Conservation (phyloP, 129 eudicot species). For the Tagetes patula region DNA sequence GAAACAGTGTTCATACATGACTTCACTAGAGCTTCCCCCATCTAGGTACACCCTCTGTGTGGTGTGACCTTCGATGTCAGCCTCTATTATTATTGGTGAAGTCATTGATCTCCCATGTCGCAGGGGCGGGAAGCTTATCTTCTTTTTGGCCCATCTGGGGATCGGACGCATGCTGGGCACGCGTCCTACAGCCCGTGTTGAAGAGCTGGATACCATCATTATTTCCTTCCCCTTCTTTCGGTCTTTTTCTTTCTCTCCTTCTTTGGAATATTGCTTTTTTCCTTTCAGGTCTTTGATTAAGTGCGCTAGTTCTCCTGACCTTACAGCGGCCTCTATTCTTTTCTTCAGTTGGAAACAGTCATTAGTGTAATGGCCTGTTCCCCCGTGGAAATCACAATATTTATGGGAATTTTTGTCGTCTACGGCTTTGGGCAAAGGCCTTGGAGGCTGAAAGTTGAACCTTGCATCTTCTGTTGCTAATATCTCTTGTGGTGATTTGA, state of each 20-base stretch:
- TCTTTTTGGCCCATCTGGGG: neutral
- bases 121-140: neutral
- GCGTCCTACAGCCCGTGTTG: too few species aligned
- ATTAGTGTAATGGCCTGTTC: neutral
- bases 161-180: too few species aligned
- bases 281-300: neutral
- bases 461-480: too few species aligned
- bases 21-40: neutral
- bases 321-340: neutral
- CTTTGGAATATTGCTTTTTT: too few species aligned
- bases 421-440: too few species aligned
- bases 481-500: too few species aligned
- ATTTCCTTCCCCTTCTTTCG: neutral
- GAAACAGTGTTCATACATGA: neutral
- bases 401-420: too few species aligned
- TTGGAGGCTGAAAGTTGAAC: too few species aligned
- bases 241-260: neutral
- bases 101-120: accelerated
- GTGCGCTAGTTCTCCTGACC: neutral
- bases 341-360: neutral
- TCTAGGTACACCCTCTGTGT: neutral
- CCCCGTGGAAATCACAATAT: too few species aligned
- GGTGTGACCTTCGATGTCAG: neutral
- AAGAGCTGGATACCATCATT: too few species aligned
- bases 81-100: too few species aligned